Conservation (phyloP, 495 filamentous ascomycete species). For the Aspergillus haitiensis region DNA sequence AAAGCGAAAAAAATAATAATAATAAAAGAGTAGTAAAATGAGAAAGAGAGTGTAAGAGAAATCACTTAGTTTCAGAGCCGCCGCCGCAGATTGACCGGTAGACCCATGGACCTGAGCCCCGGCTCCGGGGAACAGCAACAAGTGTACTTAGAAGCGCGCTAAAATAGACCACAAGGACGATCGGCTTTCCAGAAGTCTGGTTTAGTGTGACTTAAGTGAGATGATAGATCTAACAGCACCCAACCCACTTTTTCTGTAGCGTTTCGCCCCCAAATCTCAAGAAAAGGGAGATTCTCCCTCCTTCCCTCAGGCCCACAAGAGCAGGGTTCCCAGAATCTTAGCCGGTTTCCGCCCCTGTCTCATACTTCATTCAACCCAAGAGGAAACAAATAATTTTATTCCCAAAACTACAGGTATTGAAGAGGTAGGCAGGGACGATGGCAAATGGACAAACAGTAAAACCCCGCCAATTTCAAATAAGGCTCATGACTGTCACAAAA, state of each 20-base stretch:
- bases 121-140: constrained; percentile 44
- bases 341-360: too few species aligned
- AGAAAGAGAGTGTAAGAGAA: constrained; percentile 16
- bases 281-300: constrained; percentile 7
- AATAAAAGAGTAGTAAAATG: constrained; percentile 4
- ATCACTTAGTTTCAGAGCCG: constrained; percentile 23
- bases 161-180: constrained; percentile 42
- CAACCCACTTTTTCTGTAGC: constrained; percentile 27
- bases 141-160: constrained; percentile 35
- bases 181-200: constrained; percentile 44
- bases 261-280: constrained; percentile 16
- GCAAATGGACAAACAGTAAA: constrained; percentile 11
- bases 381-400: constrained; percentile 12
- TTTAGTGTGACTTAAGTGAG: constrained; percentile 44
- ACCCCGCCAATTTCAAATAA: constrained; percentile 5
- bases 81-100: constrained; percentile 31
- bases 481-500: neutral
- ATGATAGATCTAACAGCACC: constrained; percentile 47
- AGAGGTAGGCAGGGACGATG: neutral
- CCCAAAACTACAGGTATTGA: constrained; percentile 12
- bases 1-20: constrained; percentile 15
- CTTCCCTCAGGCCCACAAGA: constrained; percentile 1
- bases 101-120: constrained; percentile 39
- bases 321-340: neutral
- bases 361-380: neutral